A percentile compares a stretch with the other conserved stretches of the same genome.
These are phyloP conservation scores for Meripilus lineatus DNA, from an alignment of 1,284 basidiomycete species.

Conservation along the genomic window DNA sequence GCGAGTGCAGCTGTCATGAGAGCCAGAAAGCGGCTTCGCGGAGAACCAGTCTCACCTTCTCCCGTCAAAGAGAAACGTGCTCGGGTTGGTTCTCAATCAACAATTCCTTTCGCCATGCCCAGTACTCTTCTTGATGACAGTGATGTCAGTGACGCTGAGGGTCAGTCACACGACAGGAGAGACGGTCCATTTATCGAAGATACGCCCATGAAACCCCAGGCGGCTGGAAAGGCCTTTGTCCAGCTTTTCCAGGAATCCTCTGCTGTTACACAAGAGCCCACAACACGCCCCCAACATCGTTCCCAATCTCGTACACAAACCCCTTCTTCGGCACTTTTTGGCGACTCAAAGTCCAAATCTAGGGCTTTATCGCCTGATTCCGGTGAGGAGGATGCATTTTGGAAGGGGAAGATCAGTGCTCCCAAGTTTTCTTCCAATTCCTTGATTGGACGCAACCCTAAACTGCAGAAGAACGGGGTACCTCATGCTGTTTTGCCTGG, in stretches of 20 bases:
- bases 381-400: conserved; percentile 1
- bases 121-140: conserved; percentile 12
- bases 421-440: background rate
- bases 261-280: conserved; percentile 3
- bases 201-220: conserved; percentile 61
- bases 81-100: conserved; percentile 32
- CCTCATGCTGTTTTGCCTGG: conserved; percentile 23
- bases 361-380: background rate
- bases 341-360: background rate
- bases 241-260: conserved; percentile 57
- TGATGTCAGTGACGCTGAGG: conserved; percentile 23
- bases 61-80: conserved; percentile 70
- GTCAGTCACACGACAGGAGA: conserved; percentile 25
- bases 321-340: background rate
- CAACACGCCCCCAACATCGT: background rate
- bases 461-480: conserved; percentile 16
- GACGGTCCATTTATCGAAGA: conserved; percentile 56
- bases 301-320: conserved; percentile 2
- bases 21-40: conserved; percentile 73
- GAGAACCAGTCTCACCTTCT: conserved; percentile 76
- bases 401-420: conserved; percentile 1
- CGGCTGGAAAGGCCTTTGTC: conserved; percentile 55
- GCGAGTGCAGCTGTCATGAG: conserved; percentile 45
- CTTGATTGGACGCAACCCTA: background rate
- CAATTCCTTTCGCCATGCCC: conserved; percentile 27